Evolutionary conservation across 192 early-diverging fungal species (phyloP).

Genomic region (Paraglomus brasilianum): DNA sequence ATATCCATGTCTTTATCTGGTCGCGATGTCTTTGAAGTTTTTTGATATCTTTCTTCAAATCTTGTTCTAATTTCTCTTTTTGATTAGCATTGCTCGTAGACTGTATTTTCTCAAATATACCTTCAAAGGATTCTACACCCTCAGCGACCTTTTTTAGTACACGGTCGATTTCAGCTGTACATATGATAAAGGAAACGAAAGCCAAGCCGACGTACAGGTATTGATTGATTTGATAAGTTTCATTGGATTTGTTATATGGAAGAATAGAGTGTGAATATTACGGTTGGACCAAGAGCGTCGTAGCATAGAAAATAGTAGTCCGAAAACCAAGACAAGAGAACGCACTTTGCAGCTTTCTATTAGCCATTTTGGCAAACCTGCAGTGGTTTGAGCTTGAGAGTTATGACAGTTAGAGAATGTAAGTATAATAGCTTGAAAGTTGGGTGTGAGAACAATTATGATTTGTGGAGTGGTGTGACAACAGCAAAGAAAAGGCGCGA

Average conservation of each 20-base stretch:
- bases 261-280: not conserved
- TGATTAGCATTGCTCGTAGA: constrained; percentile 78
- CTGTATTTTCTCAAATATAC: constrained; percentile 85
- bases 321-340: not conserved
- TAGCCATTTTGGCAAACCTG: constrained; percentile 27
- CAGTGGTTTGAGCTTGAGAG: no score
- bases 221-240: not conserved
- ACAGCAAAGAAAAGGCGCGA: no score
- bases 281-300: not conserved
- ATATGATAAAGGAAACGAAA: constrained; percentile 5
- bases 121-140: constrained; percentile 94
- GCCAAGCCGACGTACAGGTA: not conserved
- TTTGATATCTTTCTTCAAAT: constrained; percentile 99
- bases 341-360: constrained; percentile 34
- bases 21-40: constrained; percentile 95
- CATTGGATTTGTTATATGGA: not conserved
- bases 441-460: no score
- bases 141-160: constrained; percentile 92
- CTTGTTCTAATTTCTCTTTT: constrained; percentile 95
- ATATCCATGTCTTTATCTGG: constrained; percentile 98
- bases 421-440: no score
- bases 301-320: not conserved
- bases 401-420: no score
- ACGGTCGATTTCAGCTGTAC: constrained; percentile 91
- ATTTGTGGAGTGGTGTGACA: no score